A percentile compares a stretch with the other conserved stretches of the same genome.
Evolutionary conservation across 1,139 yeast genomes (phyloP).

Genomic region (Nadsonia starkeyi-henricii): DNA sequence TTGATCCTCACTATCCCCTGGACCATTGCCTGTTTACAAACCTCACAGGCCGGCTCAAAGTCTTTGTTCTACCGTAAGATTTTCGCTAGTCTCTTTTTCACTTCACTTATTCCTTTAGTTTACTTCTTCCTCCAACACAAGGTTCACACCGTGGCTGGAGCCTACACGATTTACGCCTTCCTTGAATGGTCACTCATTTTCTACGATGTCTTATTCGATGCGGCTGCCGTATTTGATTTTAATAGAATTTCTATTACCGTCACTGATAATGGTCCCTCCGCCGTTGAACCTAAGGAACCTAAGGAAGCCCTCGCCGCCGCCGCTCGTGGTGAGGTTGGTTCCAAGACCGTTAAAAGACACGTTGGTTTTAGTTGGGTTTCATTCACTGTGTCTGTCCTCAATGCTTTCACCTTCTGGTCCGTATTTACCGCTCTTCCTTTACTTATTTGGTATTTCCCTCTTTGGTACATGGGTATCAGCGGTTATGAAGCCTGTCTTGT

Average conservation of each 20-base stretch:
- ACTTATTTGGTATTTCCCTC: slow-evolving; percentile 91
- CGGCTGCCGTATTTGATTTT: slow-evolving; percentile 65
- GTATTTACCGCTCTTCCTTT: slow-evolving; percentile 65
- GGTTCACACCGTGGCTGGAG: slow-evolving; percentile 79
- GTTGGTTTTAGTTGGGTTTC: slow-evolving; percentile 18
- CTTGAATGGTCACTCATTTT: slow-evolving; percentile 85
- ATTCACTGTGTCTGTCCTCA: slow-evolving; percentile 19
- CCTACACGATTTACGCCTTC: slow-evolving; percentile 86
- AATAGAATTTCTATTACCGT: slow-evolving; percentile 36
- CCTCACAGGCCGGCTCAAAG: slow-evolving; percentile 35
- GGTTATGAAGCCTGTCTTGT: slow-evolving; percentile 75
- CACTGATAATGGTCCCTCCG: slow-evolving; percentile 24
- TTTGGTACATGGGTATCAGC: slow-evolving; percentile 95
- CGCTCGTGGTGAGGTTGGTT: slow-evolving; percentile 5
- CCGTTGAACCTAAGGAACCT: slow-evolving; percentile 12
- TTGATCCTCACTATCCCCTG: slow-evolving; percentile 85
- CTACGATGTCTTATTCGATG: slow-evolving; percentile 72
- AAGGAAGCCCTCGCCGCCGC: slow-evolving; percentile 22
- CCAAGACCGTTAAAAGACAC: slow-evolving; percentile 10
- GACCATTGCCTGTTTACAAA: slow-evolving; percentile 49
- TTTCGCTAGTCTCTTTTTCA: slow-evolving; percentile 51
- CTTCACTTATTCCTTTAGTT: slow-evolving; percentile 60
- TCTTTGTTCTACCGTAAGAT: slow-evolving; percentile 39
- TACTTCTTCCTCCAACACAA: slow-evolving; percentile 90
- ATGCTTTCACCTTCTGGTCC: slow-evolving; percentile 64